A percentile compares a stretch with the other conserved stretches of the same genome.
These are phyloP conservation scores for Candida montana DNA, from an alignment of 805 yeast genomes.

Conservation along the genomic window DNA sequence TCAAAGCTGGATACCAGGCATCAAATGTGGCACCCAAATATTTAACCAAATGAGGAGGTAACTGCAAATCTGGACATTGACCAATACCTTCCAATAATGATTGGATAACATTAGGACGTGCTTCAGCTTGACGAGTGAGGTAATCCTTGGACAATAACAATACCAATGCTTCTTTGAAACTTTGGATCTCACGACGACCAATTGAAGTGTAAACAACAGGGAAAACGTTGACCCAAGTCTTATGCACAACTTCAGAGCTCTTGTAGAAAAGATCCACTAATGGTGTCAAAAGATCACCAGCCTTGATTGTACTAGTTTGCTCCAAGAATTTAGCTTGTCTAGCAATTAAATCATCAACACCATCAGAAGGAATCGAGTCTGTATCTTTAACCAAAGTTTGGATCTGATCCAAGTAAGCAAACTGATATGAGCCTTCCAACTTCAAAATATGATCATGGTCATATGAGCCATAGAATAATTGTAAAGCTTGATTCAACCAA, in stretches of 20 bases:
- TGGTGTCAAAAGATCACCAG: constrained; percentile 63
- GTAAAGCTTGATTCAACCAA: constrained; percentile 93
- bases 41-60: constrained; percentile 92
- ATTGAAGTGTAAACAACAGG: constrained; percentile 74
- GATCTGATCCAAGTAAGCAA: constrained; percentile 49
- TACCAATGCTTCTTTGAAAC: constrained; percentile 76
- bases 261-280: constrained; percentile 77
- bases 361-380: constrained; percentile 19
- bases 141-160: constrained; percentile 82
- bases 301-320: constrained; percentile 32
- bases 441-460: constrained; percentile 43
- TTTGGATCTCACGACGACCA: constrained; percentile 74
- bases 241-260: constrained; percentile 71
- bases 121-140: constrained; percentile 84
- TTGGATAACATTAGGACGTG: constrained; percentile 81
- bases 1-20: constrained; percentile 87
- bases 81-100: constrained; percentile 82
- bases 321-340: constrained; percentile 31
- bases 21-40: constrained; percentile 82
- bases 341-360: constrained; percentile 26
- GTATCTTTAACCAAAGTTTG: constrained; percentile 20
- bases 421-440: constrained; percentile 44
- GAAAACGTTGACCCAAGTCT: constrained; percentile 79
- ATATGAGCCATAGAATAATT: constrained; percentile 75
- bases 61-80: constrained; percentile 60